Evolutionary conservation across 2,329 filamentous ascomycete genomes (phyloP), one percentile per base, ranked within the genome.

Genomic region (Sporothrix curviconia): DNA sequence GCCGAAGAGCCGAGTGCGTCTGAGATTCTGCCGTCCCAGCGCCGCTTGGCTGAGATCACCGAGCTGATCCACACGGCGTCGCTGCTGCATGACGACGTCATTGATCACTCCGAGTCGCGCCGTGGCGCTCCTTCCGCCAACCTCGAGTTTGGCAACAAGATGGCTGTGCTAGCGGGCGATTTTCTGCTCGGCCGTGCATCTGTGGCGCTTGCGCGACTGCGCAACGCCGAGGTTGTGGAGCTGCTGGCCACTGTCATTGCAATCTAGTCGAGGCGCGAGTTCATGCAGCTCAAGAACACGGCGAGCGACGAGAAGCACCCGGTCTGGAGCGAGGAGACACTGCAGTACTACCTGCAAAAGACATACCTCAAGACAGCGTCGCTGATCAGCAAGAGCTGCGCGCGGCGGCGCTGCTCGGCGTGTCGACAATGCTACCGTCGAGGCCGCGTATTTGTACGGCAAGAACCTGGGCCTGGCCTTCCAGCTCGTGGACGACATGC

Each of bases 211-310:
- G 94, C 94, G 14, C 85, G 94, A 42, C 76, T 99, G 59, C 84
- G 92, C 32, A 90, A 99, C 68, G 88, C 92, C 43, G 94, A 99
- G 72, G 94, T 99, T 3, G 90, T 91, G 8, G 94, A 99, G 75
- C 81, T 99, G 7, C 77, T 99, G 30, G 91, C 94, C 4, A 97
- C 92, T 1, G 94, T 97, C 42, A 97, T 99, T 65, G 92, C 94
- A 99, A 99, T 70, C 78, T 99, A 25, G 92, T 99, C 19, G 94
- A 99, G 75, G 94, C n/a, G 94, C 68, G 94, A 99, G 73, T 97
- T 99, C 76, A 99, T 99, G 94, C 94, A 99, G 77, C 78, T 99
- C 66, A 95, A 96, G 76, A 99, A 99, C 73, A 97, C 94, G 1
- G 89, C 89, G 46, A 80, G 83, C 63, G 92, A 96, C 69, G 92